phyloP scores from a whole-genome alignment of 179 eudicot genomes.

The Beta corolliflora region DNA sequence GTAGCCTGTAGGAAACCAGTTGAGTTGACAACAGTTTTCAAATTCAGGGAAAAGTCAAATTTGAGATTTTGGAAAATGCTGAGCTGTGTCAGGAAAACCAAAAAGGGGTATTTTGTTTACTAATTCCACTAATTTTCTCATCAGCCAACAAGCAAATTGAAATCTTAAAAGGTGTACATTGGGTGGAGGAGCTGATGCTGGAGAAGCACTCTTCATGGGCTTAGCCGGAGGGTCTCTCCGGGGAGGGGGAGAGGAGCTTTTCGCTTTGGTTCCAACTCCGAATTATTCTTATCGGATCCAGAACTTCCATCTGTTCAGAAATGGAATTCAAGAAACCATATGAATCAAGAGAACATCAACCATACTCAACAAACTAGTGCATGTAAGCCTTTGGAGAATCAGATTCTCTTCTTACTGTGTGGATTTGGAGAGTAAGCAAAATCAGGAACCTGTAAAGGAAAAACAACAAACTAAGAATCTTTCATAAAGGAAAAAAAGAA shows the following conservation, averaged over 20 bases:
- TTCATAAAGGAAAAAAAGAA: background rate
- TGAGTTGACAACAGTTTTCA: background rate
- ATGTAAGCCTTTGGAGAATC: slow-evolving; percentile 21
- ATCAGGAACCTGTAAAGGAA: slow-evolving; percentile 77
- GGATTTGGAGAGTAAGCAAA: slow-evolving; percentile 86
- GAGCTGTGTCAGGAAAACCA: slow-evolving; percentile 3
- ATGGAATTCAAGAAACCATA: slow-evolving; percentile 14
- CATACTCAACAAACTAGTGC: background rate
- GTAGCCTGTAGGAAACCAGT: background rate
- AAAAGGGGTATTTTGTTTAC: background rate
- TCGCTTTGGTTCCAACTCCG: slow-evolving; percentile 56
- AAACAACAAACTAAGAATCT: slow-evolving; percentile 14
- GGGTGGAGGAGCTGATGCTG: slow-evolving; percentile 67
- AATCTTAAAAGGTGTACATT: slow-evolving; percentile 43
- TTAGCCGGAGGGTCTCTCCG: slow-evolving; percentile 54
- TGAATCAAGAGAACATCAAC: background rate
- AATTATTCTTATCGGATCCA: slow-evolving; percentile 56
- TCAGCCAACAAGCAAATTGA: slow-evolving; percentile 26
- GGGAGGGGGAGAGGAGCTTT: slow-evolving; percentile 43
- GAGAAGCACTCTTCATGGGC: slow-evolving; percentile 47
- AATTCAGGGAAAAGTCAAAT: background rate
- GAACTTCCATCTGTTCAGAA: slow-evolving; percentile 66
- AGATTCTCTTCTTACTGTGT: slow-evolving; percentile 58
- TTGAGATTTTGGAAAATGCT: slow-evolving; percentile 12
- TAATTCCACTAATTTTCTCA: slow-evolving; percentile 17